phyloP scores from a whole-genome alignment of 352 stramenopile genomes.

The Globisporangium carolinianum region DNA sequence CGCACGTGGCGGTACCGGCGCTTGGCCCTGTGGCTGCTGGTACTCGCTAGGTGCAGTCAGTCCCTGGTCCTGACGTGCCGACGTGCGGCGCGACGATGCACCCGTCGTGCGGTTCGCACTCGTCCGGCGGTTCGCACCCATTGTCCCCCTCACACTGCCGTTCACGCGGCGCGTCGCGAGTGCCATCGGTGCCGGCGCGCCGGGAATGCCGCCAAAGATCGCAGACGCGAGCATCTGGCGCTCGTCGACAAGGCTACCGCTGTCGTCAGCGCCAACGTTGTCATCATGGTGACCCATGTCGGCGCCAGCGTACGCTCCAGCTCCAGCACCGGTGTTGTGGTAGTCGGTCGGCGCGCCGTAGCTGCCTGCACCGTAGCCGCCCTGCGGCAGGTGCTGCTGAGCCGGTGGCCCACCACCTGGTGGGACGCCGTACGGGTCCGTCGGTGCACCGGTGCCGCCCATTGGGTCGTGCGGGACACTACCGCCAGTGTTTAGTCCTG shows the following conservation, averaged over 20 bases:
- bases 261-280: slow-evolving; percentile 31
- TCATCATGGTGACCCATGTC: slow-evolving; percentile 38
- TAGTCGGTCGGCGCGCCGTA: slow-evolving; percentile 11
- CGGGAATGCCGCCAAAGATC: slow-evolving; percentile 94
- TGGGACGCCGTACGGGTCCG: slow-evolving; percentile 29
- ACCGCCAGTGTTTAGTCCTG: slow-evolving; percentile 45
- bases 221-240: slow-evolving; percentile 89
- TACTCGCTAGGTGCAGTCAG: slow-evolving; percentile 17
- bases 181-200: slow-evolving; percentile 44
- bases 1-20: slow-evolving; percentile 30
- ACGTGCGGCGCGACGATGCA: slow-evolving; percentile 22
- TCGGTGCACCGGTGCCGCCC: slow-evolving; percentile 3
- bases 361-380: slow-evolving; percentile 12
- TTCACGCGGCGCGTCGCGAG: slow-evolving; percentile 31
- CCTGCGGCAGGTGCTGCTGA: slow-evolving; percentile 9
- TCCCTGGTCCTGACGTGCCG: slow-evolving; percentile 31
- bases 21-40: slow-evolving; percentile 19
- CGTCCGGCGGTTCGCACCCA: slow-evolving; percentile 21
- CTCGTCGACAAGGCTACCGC: slow-evolving; percentile 57
- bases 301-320: slow-evolving; percentile 26
- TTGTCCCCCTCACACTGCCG: slow-evolving; percentile 14
- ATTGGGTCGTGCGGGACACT: slow-evolving; percentile 3
- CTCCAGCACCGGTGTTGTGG: slow-evolving; percentile 10
- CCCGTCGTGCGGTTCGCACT: slow-evolving; percentile 16
- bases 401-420: slow-evolving; percentile 6